These are phyloP conservation scores for Suillus bovinus DNA, from an alignment of 768 basidiomycete genomes.

Conservation along the genomic window DNA sequence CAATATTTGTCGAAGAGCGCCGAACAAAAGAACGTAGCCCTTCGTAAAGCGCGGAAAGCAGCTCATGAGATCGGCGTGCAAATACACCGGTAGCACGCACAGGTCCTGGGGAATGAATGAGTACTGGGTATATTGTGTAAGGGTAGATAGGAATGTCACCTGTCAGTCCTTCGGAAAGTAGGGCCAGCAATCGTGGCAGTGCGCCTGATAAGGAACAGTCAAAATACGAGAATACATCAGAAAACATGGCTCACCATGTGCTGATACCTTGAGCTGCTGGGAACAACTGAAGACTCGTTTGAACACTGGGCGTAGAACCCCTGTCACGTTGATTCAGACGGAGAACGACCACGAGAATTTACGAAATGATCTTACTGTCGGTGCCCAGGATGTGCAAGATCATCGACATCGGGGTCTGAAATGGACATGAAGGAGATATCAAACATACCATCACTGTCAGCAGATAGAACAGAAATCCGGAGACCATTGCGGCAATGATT, in stretches of 20 bases:
- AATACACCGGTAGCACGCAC: not conserved
- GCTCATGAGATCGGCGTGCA: not conserved
- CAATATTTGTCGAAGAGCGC: not conserved
- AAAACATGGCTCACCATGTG: not conserved
- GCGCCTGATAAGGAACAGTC: not conserved
- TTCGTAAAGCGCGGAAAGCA: not conserved
- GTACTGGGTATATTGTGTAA: not conserved
- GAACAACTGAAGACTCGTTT: not conserved
- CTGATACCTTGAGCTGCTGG: not conserved
- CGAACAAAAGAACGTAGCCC: not conserved
- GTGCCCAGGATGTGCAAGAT: not conserved
- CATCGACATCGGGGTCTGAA: constrained; percentile 8
- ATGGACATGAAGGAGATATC: constrained; percentile 3
- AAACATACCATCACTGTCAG: constrained; percentile 6
- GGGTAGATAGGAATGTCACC: not conserved
- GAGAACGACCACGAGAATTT: not conserved
- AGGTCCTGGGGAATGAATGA: not conserved
- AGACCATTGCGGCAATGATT: not conserved
- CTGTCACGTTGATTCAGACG: not conserved
- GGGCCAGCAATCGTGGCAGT: not conserved
- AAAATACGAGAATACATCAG: not conserved
- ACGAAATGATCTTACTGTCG: not conserved
- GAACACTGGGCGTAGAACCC: not conserved
- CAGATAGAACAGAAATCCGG: constrained; percentile 2
- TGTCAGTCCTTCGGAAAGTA: not conserved